Percentiles rank a stretch among this genome's conserved stretches.
These are phyloP conservation scores for Kwoniella heveanensis DNA, from an alignment of 768 basidiomycete genomes.

Conservation along the genomic window DNA sequence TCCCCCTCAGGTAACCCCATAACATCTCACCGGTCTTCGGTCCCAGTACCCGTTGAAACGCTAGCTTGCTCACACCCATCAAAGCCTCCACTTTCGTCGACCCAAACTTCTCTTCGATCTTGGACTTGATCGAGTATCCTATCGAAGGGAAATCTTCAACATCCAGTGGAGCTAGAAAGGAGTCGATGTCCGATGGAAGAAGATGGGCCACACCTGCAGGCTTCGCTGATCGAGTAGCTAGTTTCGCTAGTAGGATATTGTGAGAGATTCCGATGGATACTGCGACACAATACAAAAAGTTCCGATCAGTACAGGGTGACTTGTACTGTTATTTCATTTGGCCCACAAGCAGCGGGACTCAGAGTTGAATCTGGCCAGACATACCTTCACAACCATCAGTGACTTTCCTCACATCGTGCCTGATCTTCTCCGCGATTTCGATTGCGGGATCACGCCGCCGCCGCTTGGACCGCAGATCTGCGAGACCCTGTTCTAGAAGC, in stretches of 20 bases:
- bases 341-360: no score
- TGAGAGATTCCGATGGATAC: slow-evolving; percentile 90
- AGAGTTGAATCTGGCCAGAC: no score
- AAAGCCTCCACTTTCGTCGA: slow-evolving; percentile 69
- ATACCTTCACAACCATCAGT: slow-evolving; percentile 79
- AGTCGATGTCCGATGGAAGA: slow-evolving; percentile 53
- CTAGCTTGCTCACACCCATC: slow-evolving; percentile 65
- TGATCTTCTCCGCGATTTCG: slow-evolving; percentile 77
- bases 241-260: slow-evolving; percentile 87
- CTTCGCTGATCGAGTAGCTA: slow-evolving; percentile 88
- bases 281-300: slow-evolving; percentile 47
- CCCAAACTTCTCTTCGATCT: slow-evolving; percentile 78
- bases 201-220: slow-evolving; percentile 86
- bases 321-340: no score
- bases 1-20: slow-evolving; percentile 78
- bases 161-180: slow-evolving; percentile 48
- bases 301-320: slow-evolving; percentile 6
- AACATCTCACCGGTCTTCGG: slow-evolving; percentile 79
- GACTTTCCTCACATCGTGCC: slow-evolving; percentile 71
- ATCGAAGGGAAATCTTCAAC: slow-evolving; percentile 84
- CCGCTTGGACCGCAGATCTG: not conserved
- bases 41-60: slow-evolving; percentile 74
- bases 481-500: not conserved
- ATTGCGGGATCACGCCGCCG: slow-evolving; percentile 65
- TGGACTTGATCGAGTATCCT: slow-evolving; percentile 72